Evolutionary conservation across 768 basidiomycete genomes (phyloP).

Genomic region (Amanita muscaria): DNA sequence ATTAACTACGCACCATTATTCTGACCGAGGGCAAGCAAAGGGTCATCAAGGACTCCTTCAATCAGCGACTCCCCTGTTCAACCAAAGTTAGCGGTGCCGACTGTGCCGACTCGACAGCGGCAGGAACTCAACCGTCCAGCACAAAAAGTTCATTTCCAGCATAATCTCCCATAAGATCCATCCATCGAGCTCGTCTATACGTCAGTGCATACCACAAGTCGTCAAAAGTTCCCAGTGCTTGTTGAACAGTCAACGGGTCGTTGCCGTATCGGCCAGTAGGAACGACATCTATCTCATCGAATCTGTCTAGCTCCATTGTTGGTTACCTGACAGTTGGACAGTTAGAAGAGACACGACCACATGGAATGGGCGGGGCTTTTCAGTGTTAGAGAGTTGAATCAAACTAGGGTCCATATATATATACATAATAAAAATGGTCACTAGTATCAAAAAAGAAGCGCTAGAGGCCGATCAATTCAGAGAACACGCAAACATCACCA

Average conservation of each 20-base stretch:
- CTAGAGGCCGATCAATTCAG: too few relatives aligned
- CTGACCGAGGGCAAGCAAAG: slow-evolving; percentile 48
- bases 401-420: too few relatives aligned
- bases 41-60: slow-evolving; percentile 50
- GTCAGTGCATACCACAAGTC: slow-evolving; percentile 12
- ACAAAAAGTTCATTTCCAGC: slow-evolving; percentile 59
- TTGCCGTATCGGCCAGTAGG: background rate
- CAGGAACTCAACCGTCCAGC: slow-evolving; percentile 41
- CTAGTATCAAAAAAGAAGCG: too few relatives aligned
- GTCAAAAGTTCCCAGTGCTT: slow-evolving; percentile 3
- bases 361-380: too few relatives aligned
- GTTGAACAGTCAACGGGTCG: background rate
- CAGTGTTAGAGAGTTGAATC: too few relatives aligned
- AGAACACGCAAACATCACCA: too few relatives aligned
- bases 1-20: slow-evolving; percentile 31
- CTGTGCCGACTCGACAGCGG: background rate
- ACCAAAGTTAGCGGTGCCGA: slow-evolving; percentile 1
- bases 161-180: slow-evolving; percentile 68
- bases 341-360: too few relatives aligned
- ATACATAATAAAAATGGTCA: too few relatives aligned
- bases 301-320: slow-evolving; percentile 8
- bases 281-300: background rate
- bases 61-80: slow-evolving; percentile 52
- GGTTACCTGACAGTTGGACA: too few relatives aligned
- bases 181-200: slow-evolving; percentile 25